Base-by-base conservation (phyloP, 2,329 filamentous ascomycete species). In the Byssoonygena ceratinophila region DNA sequence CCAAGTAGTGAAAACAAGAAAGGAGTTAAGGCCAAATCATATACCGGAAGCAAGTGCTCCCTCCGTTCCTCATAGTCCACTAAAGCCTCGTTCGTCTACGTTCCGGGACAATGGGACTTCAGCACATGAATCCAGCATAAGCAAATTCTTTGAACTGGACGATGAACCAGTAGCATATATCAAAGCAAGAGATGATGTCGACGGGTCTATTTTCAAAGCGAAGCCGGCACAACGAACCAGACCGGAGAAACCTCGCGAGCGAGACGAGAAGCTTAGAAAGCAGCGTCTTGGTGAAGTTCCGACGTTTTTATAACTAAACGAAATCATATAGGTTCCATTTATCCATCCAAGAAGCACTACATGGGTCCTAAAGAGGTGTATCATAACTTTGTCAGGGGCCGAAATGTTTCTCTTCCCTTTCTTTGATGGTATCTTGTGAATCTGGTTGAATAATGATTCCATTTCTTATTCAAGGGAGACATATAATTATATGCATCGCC, bases 221-320 rank as follows among this genome's bases (percentile, higher is more conserved):
- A 40, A 34, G 18, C 22, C 18, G 18, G 14, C 51, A 43, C 27
- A 20, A 6, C n/a, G 39, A 37, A 52, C 52, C 9, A 52, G 55
- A 52, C 49, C 49, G 16, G 47, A 57, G 43, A 59, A 59, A 37
- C 45, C 51, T 49, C 54, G 48, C 12, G 53, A 52, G 27, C 56
- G 61, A 43, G 59, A 48, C 53, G 54, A 61, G 40, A 57, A 59
- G 50, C 55, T 62, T 48, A 69, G 68, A 54, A 67, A 66, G 58
- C 64, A 66, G 29, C 64, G 67, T 40, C 64, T 71, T 34, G 68
- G 67, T 53, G 68, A 73, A 59, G 68, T 73, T 41, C 71, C 71
- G 34, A 72, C 68, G 46, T 74, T 73, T 61, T 53, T 73, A 52
- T 46, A 48, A 12, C 16, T 12, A 52, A 27, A 50, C 37, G 12